Base-by-base conservation (phyloP, 164 flowering plant species). In the Hamamelis virginiana region DNA sequence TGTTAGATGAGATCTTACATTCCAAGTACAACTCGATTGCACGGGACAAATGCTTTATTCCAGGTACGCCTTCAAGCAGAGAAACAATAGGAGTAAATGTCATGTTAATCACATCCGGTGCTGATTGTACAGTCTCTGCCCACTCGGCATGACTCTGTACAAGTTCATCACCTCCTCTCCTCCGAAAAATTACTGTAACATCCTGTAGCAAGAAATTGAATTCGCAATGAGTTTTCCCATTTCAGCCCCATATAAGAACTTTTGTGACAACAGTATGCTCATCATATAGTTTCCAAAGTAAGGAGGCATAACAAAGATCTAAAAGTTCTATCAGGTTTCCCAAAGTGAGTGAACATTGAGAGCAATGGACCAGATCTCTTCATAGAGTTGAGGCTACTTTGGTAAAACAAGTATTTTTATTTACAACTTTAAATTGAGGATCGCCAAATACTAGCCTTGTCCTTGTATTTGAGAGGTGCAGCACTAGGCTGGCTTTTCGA, bases 131-230 rank as follows among this genome's bases (percentile, higher is more conserved):
- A 44, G 93, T 91, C 59, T 73, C 82, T 28, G 83, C 89, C 99
- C 99, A 95, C 73, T 79, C 82, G 47, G 80, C 82, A 77, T 88
- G 91, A 78, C 88, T 91, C 74, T 92, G 99, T 72, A 88, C 97
- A 59, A 95, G 92, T 78, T 95, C 99, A 68, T 95, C 97, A 19
- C 99, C 99, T 43, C 99, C 99, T 84, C 99, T 84, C 77, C 99
- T 88, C 77, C 99, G 81, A 68, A 95, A 92, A 78, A 95, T 92
- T 14, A 92, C 96, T 19, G 99, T 95, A 69, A 92, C 92, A 91
- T 92, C 99, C 99, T 95, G 89, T 84, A 88, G 62, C 26, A 73
- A 68, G 41, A 70, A 46, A 64, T 41, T 57, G 28, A 59, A 53
- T 44, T 16, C 47, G 59, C 15, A 71, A 19, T 66, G 28, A 67